A percentile compares a stretch with the other conserved stretches of the same genome.
Conservation (phyloP, 2,329 filamentous ascomycete species). For the Lasiodiplodia sp. region DNA sequence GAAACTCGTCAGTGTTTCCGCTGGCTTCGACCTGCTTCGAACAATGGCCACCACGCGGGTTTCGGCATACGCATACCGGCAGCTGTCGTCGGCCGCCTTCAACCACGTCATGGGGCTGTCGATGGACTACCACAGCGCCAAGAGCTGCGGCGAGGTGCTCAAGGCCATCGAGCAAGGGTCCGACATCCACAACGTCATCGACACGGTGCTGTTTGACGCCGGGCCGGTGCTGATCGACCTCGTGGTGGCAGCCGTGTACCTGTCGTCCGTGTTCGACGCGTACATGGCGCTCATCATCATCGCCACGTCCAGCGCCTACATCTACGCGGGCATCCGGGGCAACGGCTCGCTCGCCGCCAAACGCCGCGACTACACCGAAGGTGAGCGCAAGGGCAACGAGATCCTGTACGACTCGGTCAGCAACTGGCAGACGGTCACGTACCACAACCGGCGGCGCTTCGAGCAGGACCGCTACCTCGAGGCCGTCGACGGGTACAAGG, state of each 20-base stretch:
- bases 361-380: constrained; percentile 53
- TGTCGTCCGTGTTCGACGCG: constrained; percentile 68
- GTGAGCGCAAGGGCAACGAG: constrained; percentile 58
- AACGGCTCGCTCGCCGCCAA: constrained; percentile 51
- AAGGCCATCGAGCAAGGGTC: constrained; percentile 70
- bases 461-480: constrained; percentile 59
- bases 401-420: constrained; percentile 65
- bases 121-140: constrained; percentile 74
- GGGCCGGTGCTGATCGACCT: constrained; percentile 69
- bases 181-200: constrained; percentile 65
- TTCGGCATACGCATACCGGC: constrained; percentile 58
- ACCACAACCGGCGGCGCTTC: constrained; percentile 64
- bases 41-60: constrained; percentile 8
- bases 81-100: constrained; percentile 69
- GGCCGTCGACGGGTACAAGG: constrained; percentile 47
- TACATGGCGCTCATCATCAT: constrained; percentile 53
- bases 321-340: constrained; percentile 57
- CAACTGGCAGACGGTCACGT: constrained; percentile 67
- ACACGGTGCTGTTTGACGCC: constrained; percentile 66
- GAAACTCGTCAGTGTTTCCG: not conserved
- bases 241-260: constrained; percentile 65
- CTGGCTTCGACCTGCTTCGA: not conserved
- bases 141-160: constrained; percentile 69
- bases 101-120: constrained; percentile 72
- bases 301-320: constrained; percentile 53